Evolutionary conservation across 2,329 filamentous ascomycete species (phyloP).

Genomic region (Amylocarpus encephaloides): DNA sequence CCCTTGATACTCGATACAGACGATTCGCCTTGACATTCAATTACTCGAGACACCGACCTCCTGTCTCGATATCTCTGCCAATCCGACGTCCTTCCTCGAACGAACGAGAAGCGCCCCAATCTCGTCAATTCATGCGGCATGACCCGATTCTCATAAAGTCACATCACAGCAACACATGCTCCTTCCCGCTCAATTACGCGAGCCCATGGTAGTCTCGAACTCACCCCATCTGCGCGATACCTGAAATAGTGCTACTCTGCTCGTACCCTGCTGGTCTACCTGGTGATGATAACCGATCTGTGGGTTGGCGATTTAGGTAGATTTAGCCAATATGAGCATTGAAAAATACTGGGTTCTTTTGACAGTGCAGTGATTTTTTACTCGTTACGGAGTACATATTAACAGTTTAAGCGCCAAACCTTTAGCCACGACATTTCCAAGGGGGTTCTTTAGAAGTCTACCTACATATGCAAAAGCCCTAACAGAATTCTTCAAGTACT

Average conservation of each 20-base stretch:
- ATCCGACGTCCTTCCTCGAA: constrained; percentile 30
- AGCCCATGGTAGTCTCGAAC: constrained; percentile 17
- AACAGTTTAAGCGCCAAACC: no score
- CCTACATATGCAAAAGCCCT: not conserved
- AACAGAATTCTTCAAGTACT: not conserved
- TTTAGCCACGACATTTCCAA: no score
- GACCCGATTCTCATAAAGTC: constrained; percentile 32
- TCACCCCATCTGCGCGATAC: constrained; percentile 18
- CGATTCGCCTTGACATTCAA: constrained; percentile 32
- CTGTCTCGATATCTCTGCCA: constrained; percentile 32
- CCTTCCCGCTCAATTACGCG: constrained; percentile 15
- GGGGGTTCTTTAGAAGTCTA: not conserved
- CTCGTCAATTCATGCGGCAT: constrained; percentile 33
- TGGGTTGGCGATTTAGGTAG: constrained; percentile 21
- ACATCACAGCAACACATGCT: constrained; percentile 23
- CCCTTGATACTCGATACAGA: constrained; percentile 30
- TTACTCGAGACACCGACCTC: constrained; percentile 32
- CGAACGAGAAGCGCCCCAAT: constrained; percentile 35
- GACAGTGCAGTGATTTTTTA: not conserved
- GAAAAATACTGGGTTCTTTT: constrained; percentile 3
- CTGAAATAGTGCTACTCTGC: constrained; percentile 19
- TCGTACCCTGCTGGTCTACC: constrained; percentile 16
- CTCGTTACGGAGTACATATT: no score
- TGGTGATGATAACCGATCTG: constrained; percentile 21
- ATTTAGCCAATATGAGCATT: constrained; percentile 25